Percentiles rank a stretch among this genome's conserved stretches.
These are phyloP conservation scores for Lupinus albus DNA, from an alignment of 306 rosid species.

Conservation along the genomic window DNA sequence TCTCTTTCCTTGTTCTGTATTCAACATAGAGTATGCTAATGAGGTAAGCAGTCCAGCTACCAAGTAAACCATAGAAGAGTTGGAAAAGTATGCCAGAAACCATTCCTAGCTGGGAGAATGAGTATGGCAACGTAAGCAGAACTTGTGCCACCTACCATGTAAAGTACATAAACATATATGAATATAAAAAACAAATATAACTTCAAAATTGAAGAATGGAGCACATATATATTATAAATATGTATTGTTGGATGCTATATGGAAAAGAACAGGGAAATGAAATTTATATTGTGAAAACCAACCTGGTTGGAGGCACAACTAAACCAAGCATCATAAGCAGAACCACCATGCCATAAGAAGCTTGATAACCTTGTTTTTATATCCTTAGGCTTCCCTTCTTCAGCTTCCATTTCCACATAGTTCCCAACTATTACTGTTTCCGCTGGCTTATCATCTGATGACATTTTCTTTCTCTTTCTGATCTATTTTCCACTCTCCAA, in stretches of 20 bases:
- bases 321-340: conserved; percentile 97
- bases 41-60: conserved; percentile 98
- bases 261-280: no score
- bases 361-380: conserved; percentile 64
- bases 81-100: conserved; percentile 88
- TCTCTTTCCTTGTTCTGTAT: conserved; percentile 93
- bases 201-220: background rate
- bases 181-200: background rate
- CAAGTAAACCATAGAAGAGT: conserved; percentile 83
- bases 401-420: conserved; percentile 91
- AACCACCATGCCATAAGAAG: conserved; percentile 96
- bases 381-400: conserved; percentile 65
- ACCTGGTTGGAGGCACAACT: conserved; percentile 99
- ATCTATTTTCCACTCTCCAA: conserved; percentile 8
- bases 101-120: conserved; percentile 96
- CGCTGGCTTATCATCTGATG: conserved; percentile 71
- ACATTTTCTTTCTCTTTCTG: conserved; percentile 42
- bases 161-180: background rate
- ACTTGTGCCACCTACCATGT: conserved; percentile 90
- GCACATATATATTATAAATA: no score
- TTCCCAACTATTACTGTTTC: conserved; percentile 79
- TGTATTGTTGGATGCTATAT: no score
- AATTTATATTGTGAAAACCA: background rate
- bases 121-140: conserved; percentile 90
- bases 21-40: conserved; percentile 90